Percentiles rank a stretch among this genome's conserved stretches.
phyloP scores from a whole-genome alignment of 805 yeast genomes.

The Cyberlindnera mycetangii region DNA sequence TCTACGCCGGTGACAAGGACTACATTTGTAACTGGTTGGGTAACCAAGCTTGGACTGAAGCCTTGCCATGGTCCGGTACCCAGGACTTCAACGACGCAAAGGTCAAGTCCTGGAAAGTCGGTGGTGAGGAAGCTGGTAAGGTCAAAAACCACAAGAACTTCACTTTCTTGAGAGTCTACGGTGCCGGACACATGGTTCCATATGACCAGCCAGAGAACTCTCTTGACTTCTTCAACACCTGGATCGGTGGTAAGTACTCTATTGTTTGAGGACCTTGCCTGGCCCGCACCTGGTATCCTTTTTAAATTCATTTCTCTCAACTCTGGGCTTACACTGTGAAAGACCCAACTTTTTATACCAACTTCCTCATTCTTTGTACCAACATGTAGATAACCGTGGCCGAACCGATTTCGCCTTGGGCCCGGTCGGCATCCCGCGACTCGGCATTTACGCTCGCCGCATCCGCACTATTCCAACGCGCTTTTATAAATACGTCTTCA shows the following conservation, averaged over 20 bases:
- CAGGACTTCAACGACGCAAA: constrained; percentile 48
- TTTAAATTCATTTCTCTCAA: no score
- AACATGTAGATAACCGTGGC: no score
- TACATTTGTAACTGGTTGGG: constrained; percentile 97
- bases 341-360: no score
- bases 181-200: constrained; percentile 97
- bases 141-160: constrained; percentile 64
- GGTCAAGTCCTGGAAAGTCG: constrained; percentile 44
- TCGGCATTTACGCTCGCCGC: no score
- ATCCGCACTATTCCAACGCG: not conserved
- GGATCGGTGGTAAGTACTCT: constrained; percentile 69
- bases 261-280: constrained; percentile 16
- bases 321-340: no score
- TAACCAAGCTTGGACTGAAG: constrained; percentile 80
- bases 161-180: constrained; percentile 80
- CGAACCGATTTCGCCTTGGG: no score
- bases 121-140: constrained; percentile 59
- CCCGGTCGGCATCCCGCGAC: no score
- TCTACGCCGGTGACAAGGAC: constrained; percentile 96
- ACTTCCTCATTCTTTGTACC: no score
- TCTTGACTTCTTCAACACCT: constrained; percentile 78
- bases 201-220: constrained; percentile 79
- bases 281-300: no score
- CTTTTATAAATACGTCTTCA: not conserved
- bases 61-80: constrained; percentile 62